These are phyloP conservation scores for Apiospora kogelbergensis DNA, from an alignment of 2,329 filamentous ascomycete species.

Conservation along the genomic window DNA sequence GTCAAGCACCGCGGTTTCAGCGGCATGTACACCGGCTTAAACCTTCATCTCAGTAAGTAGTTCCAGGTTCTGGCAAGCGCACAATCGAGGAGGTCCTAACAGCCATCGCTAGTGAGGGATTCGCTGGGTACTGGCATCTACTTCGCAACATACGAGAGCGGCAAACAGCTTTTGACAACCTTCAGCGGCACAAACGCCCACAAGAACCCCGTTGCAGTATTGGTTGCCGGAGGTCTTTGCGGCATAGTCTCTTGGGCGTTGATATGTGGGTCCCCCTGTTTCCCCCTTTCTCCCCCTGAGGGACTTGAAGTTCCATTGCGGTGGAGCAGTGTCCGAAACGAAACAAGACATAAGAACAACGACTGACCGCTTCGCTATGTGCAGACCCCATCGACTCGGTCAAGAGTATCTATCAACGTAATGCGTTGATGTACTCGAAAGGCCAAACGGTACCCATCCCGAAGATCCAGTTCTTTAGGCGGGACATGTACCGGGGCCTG, in stretches of 20 bases:
- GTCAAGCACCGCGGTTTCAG: constrained; percentile 70
- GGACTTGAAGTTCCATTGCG: background rate
- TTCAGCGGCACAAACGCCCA: constrained; percentile 69
- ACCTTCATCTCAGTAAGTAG: constrained; percentile 71
- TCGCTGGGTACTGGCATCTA: constrained; percentile 83
- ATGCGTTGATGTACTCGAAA: constrained; percentile 69
- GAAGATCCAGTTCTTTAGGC: constrained; percentile 75
- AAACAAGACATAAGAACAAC: background rate
- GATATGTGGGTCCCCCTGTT: constrained; percentile 58
- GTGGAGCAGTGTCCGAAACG: background rate
- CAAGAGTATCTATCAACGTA: constrained; percentile 83
- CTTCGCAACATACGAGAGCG: constrained; percentile 86
- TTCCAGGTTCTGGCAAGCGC: constrained; percentile 13
- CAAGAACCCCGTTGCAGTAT: constrained; percentile 77
- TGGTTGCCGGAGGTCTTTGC: constrained; percentile 76
- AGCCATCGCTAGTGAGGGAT: constrained; percentile 62
- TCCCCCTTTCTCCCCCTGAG: background rate
- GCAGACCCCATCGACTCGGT: constrained; percentile 74
- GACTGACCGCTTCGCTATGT: background rate
- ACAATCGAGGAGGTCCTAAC: background rate
- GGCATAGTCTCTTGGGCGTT: constrained; percentile 81
- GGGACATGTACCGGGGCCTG: constrained; percentile 78
- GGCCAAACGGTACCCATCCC: constrained; percentile 66
- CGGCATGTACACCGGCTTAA: constrained; percentile 80
- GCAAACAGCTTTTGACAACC: constrained; percentile 78